Percentiles rank a stretch among this genome's conserved stretches.
Conservation (phyloP, 805 yeast species). For the Cyberlindnera misumaiensis region DNA sequence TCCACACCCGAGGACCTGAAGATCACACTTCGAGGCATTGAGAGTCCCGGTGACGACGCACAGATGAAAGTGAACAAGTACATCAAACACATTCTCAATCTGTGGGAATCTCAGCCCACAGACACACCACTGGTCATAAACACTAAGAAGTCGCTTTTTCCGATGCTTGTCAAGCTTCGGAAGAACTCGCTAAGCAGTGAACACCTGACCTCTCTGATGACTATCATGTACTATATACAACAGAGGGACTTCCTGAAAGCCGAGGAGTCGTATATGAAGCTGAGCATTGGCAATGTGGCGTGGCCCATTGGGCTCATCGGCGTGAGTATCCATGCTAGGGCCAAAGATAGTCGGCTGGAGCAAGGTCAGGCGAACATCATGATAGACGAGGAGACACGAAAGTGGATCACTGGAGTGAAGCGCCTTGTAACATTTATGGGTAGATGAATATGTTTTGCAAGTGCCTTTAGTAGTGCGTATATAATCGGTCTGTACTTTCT, state of each 20-base stretch:
- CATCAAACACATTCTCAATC: slow-evolving; percentile 27
- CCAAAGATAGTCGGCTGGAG: slow-evolving; percentile 52
- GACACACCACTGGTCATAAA: slow-evolving; percentile 30
- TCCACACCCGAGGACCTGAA: slow-evolving; percentile 9
- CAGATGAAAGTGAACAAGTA: slow-evolving; percentile 19
- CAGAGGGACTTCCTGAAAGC: slow-evolving; percentile 42
- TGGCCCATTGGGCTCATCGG: slow-evolving; percentile 87
- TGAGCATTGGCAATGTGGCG: slow-evolving; percentile 82
- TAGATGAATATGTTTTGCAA: not conserved
- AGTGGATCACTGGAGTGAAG: slow-evolving; percentile 73
- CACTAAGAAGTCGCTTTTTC: slow-evolving; percentile 43
- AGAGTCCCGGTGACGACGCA: not conserved
- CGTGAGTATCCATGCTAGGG: slow-evolving; percentile 74
- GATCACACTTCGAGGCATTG: slow-evolving; percentile 16
- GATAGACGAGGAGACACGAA: slow-evolving; percentile 67
- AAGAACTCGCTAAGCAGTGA: slow-evolving; percentile 32
- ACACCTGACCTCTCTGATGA: slow-evolving; percentile 46
- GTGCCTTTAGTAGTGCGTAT: no score
- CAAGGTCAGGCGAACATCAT: slow-evolving; percentile 64
- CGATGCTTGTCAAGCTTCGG: slow-evolving; percentile 49
- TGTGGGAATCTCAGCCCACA: slow-evolving; percentile 30
- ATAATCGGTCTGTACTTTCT: no score
- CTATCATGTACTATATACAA: slow-evolving; percentile 59
- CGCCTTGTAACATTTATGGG: slow-evolving; percentile 53
- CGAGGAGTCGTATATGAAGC: slow-evolving; percentile 60